A percentile compares a stretch with the other conserved stretches of the same genome.
These are phyloP conservation scores for Nakaseomyces uthaithaninus DNA, from an alignment of 1,139 yeast species.

Conservation along the genomic window DNA sequence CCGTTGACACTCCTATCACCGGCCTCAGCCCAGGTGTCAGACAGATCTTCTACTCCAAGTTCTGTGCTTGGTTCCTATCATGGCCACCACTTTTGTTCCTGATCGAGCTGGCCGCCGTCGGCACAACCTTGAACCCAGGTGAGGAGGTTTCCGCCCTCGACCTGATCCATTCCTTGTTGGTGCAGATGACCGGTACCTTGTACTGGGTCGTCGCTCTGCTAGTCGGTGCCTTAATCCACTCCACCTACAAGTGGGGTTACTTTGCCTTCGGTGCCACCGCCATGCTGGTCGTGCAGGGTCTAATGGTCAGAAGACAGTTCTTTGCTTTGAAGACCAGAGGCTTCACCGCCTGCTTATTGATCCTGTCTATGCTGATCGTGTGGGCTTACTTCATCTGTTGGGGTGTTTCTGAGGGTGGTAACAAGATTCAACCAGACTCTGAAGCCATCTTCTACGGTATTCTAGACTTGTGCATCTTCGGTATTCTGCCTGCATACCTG, in stretches of 20 bases:
- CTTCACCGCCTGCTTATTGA: conserved; percentile 13
- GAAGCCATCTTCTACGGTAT: conserved; percentile 61
- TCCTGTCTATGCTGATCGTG: conserved; percentile 23
- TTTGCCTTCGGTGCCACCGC: conserved; percentile 37
- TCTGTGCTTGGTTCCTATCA: conserved; percentile 55
- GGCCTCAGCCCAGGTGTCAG: conserved; percentile 35
- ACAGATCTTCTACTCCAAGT: conserved; percentile 55
- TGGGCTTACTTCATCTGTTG: conserved; percentile 49
- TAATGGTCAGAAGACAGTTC: conserved; percentile 26
- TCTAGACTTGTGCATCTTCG: conserved; percentile 44
- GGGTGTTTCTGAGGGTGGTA: conserved; percentile 65
- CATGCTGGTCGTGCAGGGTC: conserved; percentile 35
- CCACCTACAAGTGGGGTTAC: conserved; percentile 52
- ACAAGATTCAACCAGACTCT: conserved; percentile 55
- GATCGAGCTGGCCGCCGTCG: conserved; percentile 21
- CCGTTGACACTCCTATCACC: conserved; percentile 14
- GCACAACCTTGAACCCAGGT: conserved; percentile 9
- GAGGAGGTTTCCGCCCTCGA: conserved; percentile 16
- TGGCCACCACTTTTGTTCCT: conserved; percentile 31
- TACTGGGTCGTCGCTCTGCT: conserved; percentile 40
- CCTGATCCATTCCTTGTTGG: conserved; percentile 22
- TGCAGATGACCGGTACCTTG: conserved; percentile 34
- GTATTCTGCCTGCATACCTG: conserved; percentile 35
- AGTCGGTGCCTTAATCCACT: conserved; percentile 41
- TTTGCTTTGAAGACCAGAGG: conserved; percentile 15